Base-by-base conservation (phyloP, 345 rosid genomes). In the Tarenaya hassleriana region DNA sequence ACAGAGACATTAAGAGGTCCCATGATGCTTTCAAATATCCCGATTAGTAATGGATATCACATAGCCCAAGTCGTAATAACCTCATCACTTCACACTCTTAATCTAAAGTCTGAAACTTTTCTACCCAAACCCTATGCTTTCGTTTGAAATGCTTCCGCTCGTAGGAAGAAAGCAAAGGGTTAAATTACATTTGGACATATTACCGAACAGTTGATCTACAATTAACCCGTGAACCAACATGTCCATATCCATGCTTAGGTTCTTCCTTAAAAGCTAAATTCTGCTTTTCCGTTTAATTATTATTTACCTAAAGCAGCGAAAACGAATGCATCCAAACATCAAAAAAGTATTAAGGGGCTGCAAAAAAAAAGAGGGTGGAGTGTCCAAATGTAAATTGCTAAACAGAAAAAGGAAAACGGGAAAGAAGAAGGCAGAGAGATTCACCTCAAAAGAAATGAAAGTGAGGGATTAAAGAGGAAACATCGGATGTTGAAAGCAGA, bases 361-460 rank as follows among this genome's bases (percentile, higher is more conserved):
- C 65, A 44, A 7, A 51, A 59, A 66, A 15, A 55, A 67, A 61
- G 44, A 70, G 66, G 47, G 41, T 47, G 44, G 56, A 7, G 41
- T 20, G 60, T 70, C 69, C 72, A 68, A 75, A 59, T 27, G 61
- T 29, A 65, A 67, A 1, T 47, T n/a, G 75, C 41, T 62, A 61
- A 52, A 13, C 47, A 51, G 54, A 63, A 49, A 55, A 41, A 55
- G 32, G 47, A 64, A 19, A 63, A 50, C 34, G 48, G 56, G n/a
- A 58, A 47, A 60, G 41, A 57, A 32, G 43, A 61, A 47, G 10
- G 14, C 59, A 59, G 52, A 56, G 50, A 53, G 48, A 41, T 15
- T 40, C 21, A 32, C 79, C 80, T 86, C 70, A 78, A 83, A 86
- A 83, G 91, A 66, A 68, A 75, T 40, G 82, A 81, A 83, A 77